Evolutionary conservation across 192 early-diverging fungal species (phyloP), one percentile per base, ranked within the genome.

Genomic region (Backusella australiensis): DNA sequence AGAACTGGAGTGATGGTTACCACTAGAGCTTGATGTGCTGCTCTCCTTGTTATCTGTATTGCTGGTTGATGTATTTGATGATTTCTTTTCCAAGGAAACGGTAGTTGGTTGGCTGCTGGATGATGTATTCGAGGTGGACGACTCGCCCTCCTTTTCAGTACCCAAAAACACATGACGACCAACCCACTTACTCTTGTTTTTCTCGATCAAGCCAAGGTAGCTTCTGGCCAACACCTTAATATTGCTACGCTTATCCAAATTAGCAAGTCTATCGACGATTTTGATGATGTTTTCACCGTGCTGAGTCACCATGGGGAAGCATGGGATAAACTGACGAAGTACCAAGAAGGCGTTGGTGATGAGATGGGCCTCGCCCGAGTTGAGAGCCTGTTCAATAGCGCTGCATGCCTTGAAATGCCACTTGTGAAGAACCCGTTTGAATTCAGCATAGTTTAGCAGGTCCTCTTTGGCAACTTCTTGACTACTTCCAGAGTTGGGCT

Each of bases 331-430:
- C 21, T 88, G 85, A 32, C 90, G 88, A 11, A 96, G 82, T 14
- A 95, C 86, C 29, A 93, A 78, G 56, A 95, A 91, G 5, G 92
- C 78, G 73, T 96, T 96, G 14, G 92, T 88, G 69, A 93, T 89
- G 72, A 90, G 88, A 78, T 92, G 88, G 70, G 91, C 90, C 67
- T 96, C 93, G 8, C 73, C 79, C 3, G 91, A 92, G 9, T 83
- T 76, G 17, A 94, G 75, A 34, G 83, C 78, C 5, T 74, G 68
- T 15, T 78, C 77, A 38, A 90, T 83, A 0, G 79, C 65, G 53
- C 56, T 35, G 67, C 63, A 77, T 34, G 49, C n/a, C 34, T 89
- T 89, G 21, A 78, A 75, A 66, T 95, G 95, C 93, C 94, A 95
- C 71, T 94, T 96, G 71, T 85, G 82, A 66, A 92, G 81, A 0